Conservation (phyloP, 306 rosid species). For the Gastrolobium bilobum region DNA sequence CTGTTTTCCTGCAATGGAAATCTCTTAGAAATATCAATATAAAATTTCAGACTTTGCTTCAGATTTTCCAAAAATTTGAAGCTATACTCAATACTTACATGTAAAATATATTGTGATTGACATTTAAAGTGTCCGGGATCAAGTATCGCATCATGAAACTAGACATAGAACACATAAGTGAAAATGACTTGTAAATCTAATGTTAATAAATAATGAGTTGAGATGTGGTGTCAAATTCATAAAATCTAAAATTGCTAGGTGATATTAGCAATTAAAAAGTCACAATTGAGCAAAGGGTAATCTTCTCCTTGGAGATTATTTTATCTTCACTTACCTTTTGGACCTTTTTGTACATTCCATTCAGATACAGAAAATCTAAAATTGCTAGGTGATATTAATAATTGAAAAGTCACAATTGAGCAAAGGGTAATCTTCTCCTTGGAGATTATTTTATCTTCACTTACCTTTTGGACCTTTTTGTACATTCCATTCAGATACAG, state of each 20-base stretch:
- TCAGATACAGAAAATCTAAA: constrained; percentile 1
- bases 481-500: constrained; percentile 32
- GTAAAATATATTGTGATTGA: background rate
- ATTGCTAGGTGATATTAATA: background rate
- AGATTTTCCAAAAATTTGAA: background rate
- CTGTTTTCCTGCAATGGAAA: background rate
- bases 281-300: constrained; percentile 9
- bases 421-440: background rate
- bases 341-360: constrained; percentile 33
- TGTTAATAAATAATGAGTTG: too few species aligned
- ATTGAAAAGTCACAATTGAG: background rate
- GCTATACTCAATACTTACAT: background rate
- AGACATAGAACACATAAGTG: too few species aligned
- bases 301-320: background rate
- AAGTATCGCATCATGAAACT: too few species aligned
- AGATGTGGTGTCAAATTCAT: too few species aligned
- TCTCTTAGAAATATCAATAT: background rate
- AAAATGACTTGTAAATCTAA: too few species aligned
- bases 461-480: constrained; percentile 2
- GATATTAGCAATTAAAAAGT: background rate
- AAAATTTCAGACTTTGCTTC: background rate
- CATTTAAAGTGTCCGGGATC: too few species aligned
- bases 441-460: background rate
- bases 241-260: background rate
- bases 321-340: constrained; percentile 1